Evolutionary conservation across 2,329 filamentous ascomycete species (phyloP), one percentile per base, ranked within the genome.

Genomic region (Keithomyces neogunnii): DNA sequence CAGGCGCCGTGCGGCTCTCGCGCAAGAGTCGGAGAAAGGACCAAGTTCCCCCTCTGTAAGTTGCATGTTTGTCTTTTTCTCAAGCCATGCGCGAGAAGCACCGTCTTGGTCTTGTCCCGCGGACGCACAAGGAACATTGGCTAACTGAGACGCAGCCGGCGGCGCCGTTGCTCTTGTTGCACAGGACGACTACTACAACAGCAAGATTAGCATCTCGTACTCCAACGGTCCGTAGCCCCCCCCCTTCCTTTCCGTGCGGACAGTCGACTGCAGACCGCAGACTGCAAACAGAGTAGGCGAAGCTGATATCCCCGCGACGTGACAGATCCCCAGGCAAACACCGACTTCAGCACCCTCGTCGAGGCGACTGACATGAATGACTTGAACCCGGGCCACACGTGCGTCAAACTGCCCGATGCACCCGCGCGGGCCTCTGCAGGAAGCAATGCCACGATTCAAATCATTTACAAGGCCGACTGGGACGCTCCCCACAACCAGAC

Each of bases 1-100:
- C 73, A 62, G 10, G 67, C 71, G 2, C 78, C 78, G 0, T 81
- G 78, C 57, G 78, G 78, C 49, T 77, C 75, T 32, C 62, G 62
- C 26, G 63, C 59, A 2, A 39, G n/a, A 1, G 4, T 46, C 2
- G 50, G 39, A 8, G 74, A 75, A 50, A 66, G 78, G 51, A 79
- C 77, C 2, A 60, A 71, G 3, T 81, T 80, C 53, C 78, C 78
- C 35, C 59, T 81, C 4, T 63, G 73, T 76, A 48, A 32, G 55
- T 48, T 28, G 19, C 19, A 19, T 19, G 19, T 19, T 19, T 19
- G 19, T 19, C 19, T 19, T 30, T 30, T n/a, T 45, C 26, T 5
- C 28, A 45, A 45, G 5, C 26, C 26, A 29, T 29, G 10, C 29
- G 30, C 4, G 5, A 43, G 28, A 19, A 45, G 5, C 6, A 28